Evolutionary conservation across 2,329 filamentous ascomycete species (phyloP).

Genomic region (Cytospora leucostoma): DNA sequence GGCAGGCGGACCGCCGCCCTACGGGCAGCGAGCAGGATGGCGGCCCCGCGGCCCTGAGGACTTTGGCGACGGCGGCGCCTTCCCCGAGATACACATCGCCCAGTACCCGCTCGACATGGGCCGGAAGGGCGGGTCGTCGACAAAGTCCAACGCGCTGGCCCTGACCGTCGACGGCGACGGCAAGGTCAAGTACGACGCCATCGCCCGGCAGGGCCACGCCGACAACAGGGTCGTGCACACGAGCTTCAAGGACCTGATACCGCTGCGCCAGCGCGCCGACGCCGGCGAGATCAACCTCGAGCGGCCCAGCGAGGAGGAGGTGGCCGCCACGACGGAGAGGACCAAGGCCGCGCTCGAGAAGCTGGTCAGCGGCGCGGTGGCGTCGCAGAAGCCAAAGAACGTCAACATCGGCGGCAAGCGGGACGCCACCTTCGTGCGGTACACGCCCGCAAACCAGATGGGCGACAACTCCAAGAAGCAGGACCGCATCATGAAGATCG

Average conservation of each 20-base stretch:
- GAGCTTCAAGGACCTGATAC: constrained; percentile 96
- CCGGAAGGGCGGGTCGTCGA: constrained; percentile 64
- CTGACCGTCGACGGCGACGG: constrained; percentile 89
- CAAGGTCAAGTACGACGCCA: constrained; percentile 95
- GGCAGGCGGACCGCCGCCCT: constrained; percentile 76
- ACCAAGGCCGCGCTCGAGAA: constrained; percentile 84
- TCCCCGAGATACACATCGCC: constrained; percentile 89
- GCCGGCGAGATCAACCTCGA: constrained; percentile 88
- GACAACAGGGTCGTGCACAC: constrained; percentile 86
- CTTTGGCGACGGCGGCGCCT: constrained; percentile 94
- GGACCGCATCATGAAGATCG: constrained; percentile 97
- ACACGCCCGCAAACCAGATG: constrained; percentile 97
- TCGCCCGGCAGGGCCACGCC: constrained; percentile 84
- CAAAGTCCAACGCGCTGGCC: constrained; percentile 82
- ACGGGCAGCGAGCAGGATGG: constrained; percentile 87
- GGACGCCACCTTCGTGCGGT: constrained; percentile 91
- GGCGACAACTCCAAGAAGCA: constrained; percentile 83
- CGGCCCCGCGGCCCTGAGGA: constrained; percentile 85
- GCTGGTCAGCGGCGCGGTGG: constrained; percentile 81
- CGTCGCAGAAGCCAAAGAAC: constrained; percentile 94
- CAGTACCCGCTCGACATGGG: constrained; percentile 98
- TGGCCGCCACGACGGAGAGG: constrained; percentile 79
- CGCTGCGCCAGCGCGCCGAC: constrained; percentile 87
- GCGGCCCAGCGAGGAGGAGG: constrained; percentile 80
- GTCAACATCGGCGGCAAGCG: constrained; percentile 78